phyloP scores from a whole-genome alignment of 2,329 filamentous ascomycete species.

The Alternaria sp. region DNA sequence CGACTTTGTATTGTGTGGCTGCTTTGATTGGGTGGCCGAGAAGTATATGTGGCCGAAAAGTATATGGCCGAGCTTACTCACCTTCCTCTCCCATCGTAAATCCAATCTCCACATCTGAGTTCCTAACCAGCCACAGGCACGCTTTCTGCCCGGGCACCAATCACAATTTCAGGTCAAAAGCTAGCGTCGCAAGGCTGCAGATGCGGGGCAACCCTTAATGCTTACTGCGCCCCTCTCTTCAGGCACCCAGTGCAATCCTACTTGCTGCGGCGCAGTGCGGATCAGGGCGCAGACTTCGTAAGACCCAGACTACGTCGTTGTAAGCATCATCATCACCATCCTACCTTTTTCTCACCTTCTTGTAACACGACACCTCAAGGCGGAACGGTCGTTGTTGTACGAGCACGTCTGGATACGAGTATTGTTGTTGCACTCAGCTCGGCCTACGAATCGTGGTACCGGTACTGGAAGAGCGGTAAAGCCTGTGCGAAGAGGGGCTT shows the following conservation, averaged over 20 bases:
- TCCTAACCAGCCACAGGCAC: slow-evolving; percentile 1
- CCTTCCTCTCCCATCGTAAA: neutral
- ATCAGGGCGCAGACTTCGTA: neutral
- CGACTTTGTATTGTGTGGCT: too few species aligned
- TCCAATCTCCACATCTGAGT: neutral
- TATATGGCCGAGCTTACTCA: too few species aligned
- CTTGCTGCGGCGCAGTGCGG: slow-evolving; percentile 2
- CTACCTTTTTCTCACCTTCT: neutral
- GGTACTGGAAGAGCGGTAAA: neutral
- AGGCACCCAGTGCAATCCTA: neutral
- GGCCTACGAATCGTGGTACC: neutral
- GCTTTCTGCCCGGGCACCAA: slow-evolving; percentile 4
- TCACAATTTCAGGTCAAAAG: neutral
- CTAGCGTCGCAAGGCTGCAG: slow-evolving; percentile 3
- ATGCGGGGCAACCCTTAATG: slow-evolving; percentile 3
- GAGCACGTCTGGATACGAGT: neutral
- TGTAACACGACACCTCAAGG: neutral
- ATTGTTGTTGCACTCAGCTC: neutral
- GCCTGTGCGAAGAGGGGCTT: slow-evolving; percentile 4
- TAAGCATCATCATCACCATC: slow-evolving; percentile 5
- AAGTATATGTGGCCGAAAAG: too few species aligned
- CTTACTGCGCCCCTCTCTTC: neutral
- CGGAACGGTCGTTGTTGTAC: neutral
- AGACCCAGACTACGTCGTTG: neutral
- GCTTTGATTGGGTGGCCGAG: too few species aligned